Base-by-base conservation (phyloP, 768 basidiomycete genomes). In the Kwoniella mangroviensis region DNA sequence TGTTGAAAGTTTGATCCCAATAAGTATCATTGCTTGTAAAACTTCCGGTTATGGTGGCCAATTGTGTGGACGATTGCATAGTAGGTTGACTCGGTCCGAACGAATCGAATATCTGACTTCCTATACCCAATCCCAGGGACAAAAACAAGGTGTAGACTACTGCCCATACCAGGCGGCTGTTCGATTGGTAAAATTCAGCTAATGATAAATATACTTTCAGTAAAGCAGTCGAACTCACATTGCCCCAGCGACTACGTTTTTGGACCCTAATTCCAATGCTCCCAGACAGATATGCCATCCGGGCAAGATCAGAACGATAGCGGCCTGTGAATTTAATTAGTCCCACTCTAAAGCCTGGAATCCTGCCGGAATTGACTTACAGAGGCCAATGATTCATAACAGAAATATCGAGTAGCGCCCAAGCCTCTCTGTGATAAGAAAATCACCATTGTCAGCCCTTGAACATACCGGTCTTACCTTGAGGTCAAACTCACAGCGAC, bases 281-380 rank as follows among this genome's bases (percentile, higher is more conserved):
- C 76, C 78, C 19, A 79, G 73, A 58, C 78, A 79, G 51, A 79
- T 77, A 22, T 72, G 67, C 78, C 78, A 79, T 19, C 78, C 78
- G 11, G 78, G 78, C 0, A 79, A 65, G 63, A 79, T 79, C 6
- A 79, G 71, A 19, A 79, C 74, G 68, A 75, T 75, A 3, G 74
- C 62, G 15, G 71, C 70, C 64, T 69, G n/a, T 49, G 9, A n/a
- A 0, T 22, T 15, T 24, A 34, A 34, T 34, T 34, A 34, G 34
- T 34, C 6, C 34, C 34, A 34, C 34, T 34, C 34, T 34, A 1
- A 34, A 34, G 34, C 34, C 34, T 34, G 6, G 34, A 34, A 4
- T 34, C 34, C 34, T 34, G 4, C 34, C 6, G 34, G 34, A 7
- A 34, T 34, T 34, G 6, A 34, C 76, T 69, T 42, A 77, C 76